Base-by-base conservation (phyloP, 31 red algal species). In the Bonnemaisonia californica region DNA sequence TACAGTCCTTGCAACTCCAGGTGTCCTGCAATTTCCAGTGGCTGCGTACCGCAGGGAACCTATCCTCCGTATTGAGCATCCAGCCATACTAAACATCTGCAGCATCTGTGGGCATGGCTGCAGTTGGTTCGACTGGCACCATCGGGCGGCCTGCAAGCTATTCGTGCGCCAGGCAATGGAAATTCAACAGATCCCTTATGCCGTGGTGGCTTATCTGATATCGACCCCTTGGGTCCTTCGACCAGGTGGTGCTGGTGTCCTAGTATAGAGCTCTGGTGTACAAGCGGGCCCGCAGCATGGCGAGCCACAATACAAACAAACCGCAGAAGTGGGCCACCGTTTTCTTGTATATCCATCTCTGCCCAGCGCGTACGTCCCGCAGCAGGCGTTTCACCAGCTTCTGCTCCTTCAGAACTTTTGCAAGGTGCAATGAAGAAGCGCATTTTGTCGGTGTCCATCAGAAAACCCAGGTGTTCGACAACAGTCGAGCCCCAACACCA, bases 181-280 rank as follows among this genome's bases (percentile, higher is more conserved):
- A 80, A 16, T 27, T 22, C 35, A 19, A n/a, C 32, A 80, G 41
- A 80, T 80, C 56, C 0, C 76, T 36, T 13, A 65, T 80, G 30
- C 58, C 24, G 31, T 64, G 76, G 32, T 80, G 55, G 38, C 12
- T 41, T 7, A 80, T 24, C 22, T 29, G 26, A 67, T 0, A 30
- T 39, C 60, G 29, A 36, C 60, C 32, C 16, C 42, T 8, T 18
- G 19, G 7, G 56, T 80, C 60, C 8, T 34, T 30, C 16, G 13
- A 11, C 32, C 42, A 9, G 31, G 31, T 12, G 21, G 12, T 42
- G 35, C 28, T 0, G 23, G 35, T 48, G 23, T 81, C 60, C 58
- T n/a, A 69, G 42, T 84, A 84, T 9, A 84, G 26, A 3, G 80
- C 54, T 1, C 80, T 1, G 0, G 80, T 73, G 42, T 73, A 84